phyloP scores from a whole-genome alignment of 2,329 filamentous ascomycete species.

The Colletotrichum sp. region DNA sequence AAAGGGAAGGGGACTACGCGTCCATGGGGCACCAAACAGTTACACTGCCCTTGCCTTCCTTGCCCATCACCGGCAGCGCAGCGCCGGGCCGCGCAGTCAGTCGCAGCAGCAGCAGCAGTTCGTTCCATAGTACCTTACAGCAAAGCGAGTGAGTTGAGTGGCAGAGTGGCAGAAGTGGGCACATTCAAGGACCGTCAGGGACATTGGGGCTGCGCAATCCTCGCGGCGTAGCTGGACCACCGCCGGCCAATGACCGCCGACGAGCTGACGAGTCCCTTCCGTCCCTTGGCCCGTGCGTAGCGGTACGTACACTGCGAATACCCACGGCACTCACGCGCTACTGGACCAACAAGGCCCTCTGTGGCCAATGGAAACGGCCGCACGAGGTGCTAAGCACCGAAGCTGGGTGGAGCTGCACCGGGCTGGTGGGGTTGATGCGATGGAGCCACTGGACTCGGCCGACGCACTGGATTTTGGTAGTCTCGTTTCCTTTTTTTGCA shows the following conservation, averaged over 20 bases:
- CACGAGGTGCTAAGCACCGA: background rate
- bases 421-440: background rate
- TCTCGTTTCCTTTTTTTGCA: background rate
- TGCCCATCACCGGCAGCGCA: background rate
- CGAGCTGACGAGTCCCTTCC: conserved; percentile 39
- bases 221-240: background rate
- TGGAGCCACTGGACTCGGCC: background rate
- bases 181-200: background rate
- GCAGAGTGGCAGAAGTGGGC: background rate
- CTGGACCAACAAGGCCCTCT: background rate
- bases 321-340: background rate
- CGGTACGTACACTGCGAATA: background rate
- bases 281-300: background rate
- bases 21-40: background rate
- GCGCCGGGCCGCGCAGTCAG: background rate
- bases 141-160: background rate
- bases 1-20: background rate
- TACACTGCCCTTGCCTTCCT: background rate
- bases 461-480: background rate
- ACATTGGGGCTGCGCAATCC: conserved; percentile 15
- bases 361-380: background rate
- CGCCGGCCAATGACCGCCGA: conserved; percentile 30
- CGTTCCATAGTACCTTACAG: background rate
- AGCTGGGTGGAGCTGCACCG: background rate
- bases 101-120: background rate